These are phyloP conservation scores for Mycena leptocephala DNA, from an alignment of 768 basidiomycete species.

Conservation along the genomic window DNA sequence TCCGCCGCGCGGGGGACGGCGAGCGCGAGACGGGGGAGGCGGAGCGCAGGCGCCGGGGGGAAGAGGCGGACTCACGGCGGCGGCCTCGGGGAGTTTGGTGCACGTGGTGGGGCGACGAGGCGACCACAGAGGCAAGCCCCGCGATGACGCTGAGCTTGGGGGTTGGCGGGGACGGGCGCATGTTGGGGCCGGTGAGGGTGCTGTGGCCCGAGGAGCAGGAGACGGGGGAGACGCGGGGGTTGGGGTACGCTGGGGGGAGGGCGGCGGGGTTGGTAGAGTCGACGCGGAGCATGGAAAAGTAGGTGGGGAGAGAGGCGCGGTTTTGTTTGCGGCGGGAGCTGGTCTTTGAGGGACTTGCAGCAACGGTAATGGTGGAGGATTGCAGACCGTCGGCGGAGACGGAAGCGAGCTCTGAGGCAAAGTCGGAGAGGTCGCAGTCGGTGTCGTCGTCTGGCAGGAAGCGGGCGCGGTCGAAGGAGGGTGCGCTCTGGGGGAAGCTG, in stretches of 20 bases:
- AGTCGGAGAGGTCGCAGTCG: conserved; percentile 58
- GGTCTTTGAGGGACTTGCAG: conserved; percentile 52
- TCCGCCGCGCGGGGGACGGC: conserved; percentile 58
- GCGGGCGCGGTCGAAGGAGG: conserved; percentile 47
- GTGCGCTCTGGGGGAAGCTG: conserved; percentile 58
- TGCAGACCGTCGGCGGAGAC: too few species aligned
- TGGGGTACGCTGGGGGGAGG: neutral
- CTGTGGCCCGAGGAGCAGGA: conserved; percentile 66
- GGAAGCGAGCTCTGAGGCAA: conserved; percentile 29
- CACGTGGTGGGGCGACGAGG: conserved; percentile 46
- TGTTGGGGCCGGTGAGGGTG: conserved; percentile 38
- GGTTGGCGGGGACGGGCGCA: conserved; percentile 75
- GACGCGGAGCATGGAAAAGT: conserved; percentile 81
- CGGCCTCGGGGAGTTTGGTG: conserved; percentile 67
- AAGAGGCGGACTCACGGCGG: conserved; percentile 56
- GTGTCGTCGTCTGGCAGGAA: conserved; percentile 60
- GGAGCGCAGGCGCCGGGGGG: conserved; percentile 51
- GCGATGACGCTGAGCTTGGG: conserved; percentile 64
- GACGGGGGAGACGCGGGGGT: conserved; percentile 55
- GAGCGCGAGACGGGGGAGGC: conserved; percentile 56
- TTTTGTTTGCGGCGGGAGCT: conserved; percentile 72
- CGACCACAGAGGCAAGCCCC: conserved; percentile 41
- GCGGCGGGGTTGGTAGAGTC: conserved; percentile 48
- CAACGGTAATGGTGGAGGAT: conserved; percentile 39
- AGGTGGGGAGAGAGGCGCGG: conserved; percentile 82